phyloP scores from a whole-genome alignment of 495 filamentous ascomycete genomes.

The Talaromyces proteolyticus region DNA sequence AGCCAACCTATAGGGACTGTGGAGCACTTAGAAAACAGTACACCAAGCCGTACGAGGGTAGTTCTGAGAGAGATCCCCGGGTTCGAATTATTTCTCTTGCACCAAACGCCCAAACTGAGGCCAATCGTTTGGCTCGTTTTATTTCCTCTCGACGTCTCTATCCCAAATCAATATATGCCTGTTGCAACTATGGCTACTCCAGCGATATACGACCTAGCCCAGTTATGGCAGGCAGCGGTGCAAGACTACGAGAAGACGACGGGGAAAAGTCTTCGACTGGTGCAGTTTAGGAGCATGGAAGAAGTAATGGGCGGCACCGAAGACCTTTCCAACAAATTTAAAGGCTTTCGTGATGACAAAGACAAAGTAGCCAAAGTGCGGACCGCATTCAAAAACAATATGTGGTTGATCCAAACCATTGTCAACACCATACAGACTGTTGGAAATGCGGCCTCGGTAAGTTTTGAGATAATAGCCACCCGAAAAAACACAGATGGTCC shows the following conservation, averaged over 20 bases:
- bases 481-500: neutral
- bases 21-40: neutral
- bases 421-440: constrained; percentile 2
- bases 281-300: neutral
- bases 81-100: neutral
- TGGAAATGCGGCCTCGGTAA: constrained; percentile 4
- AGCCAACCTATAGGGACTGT: neutral
- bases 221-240: constrained; percentile 3
- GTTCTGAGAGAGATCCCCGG: too few relatives aligned
- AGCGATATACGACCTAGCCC: neutral
- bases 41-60: too few relatives aligned
- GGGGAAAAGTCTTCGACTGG: neutral
- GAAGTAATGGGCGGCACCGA: constrained; percentile 1
- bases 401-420: constrained; percentile 5
- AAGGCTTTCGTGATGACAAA: constrained; percentile 2
- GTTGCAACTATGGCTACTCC: neutral
- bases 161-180: neutral
- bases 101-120: neutral
- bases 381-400: constrained; percentile 5
- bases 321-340: neutral
- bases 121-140: neutral
- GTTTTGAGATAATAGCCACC: neutral
- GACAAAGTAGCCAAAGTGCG: constrained; percentile 1
- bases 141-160: neutral
- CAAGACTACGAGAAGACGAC: constrained; percentile 4